phyloP scores from a whole-genome alignment of 768 basidiomycete species.

The Boletus barrowsii region DNA sequence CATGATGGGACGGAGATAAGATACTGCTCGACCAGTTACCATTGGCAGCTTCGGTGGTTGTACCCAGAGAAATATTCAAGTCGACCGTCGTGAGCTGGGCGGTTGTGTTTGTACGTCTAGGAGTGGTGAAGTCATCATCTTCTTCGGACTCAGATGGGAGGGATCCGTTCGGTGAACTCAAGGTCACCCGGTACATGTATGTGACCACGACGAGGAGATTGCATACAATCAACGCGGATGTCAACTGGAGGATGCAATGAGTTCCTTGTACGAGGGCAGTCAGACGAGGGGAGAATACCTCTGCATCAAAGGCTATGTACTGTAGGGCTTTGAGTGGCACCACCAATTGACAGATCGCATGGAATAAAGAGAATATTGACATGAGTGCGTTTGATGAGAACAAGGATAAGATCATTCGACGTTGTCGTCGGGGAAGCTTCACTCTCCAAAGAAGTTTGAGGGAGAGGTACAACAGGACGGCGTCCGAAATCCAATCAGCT shows the following conservation, averaged over 20 bases:
- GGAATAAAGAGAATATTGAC: neutral
- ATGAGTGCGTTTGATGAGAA: slow-evolving; percentile 11
- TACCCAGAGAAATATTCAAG: neutral
- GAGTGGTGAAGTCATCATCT: neutral
- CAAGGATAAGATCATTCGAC: slow-evolving; percentile 13
- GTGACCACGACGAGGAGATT: neutral
- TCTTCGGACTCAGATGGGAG: neutral
- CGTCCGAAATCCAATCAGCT: slow-evolving; percentile 9
- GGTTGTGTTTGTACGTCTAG: neutral
- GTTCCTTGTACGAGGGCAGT: neutral
- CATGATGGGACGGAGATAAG: neutral
- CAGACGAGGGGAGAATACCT: neutral
- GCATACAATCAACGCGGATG: neutral
- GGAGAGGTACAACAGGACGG: neutral
- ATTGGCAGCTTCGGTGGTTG: neutral
- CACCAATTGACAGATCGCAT: neutral
- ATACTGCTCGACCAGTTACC: neutral
- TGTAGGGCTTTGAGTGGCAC: no score
- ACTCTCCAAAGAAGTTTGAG: slow-evolving; percentile 18
- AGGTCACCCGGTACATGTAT: neutral
- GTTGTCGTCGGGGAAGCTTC: slow-evolving; percentile 13
- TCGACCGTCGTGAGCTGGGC: neutral
- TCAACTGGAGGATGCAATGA: neutral
- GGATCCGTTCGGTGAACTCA: neutral
- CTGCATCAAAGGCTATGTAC: neutral